These are phyloP conservation scores for Beauveria brongniartii DNA, from an alignment of 2,329 filamentous ascomycete genomes.

Conservation along the genomic window DNA sequence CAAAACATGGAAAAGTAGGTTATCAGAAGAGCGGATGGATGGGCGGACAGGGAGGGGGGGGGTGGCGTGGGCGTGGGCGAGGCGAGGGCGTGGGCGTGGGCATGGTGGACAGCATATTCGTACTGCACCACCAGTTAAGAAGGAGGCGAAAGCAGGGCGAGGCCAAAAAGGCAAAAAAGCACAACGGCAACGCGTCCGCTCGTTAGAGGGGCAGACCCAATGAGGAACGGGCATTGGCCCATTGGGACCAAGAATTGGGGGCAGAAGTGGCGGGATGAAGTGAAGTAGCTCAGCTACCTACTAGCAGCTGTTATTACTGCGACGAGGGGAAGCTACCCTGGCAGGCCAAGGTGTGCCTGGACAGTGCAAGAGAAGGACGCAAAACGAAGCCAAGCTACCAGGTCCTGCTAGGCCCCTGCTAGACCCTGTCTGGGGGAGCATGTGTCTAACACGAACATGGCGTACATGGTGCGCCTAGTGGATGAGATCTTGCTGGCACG, in stretches of 20 bases:
- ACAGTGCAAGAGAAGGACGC: not conserved
- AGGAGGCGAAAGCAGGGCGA: not conserved
- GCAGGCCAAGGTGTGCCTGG: no score
- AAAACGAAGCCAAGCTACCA: not conserved
- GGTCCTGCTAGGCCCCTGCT: not conserved
- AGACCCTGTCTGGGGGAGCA: not conserved
- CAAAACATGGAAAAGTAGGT: not conserved
- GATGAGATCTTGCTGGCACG: not conserved
- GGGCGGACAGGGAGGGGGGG: constrained; percentile 8
- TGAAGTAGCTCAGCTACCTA: not conserved
- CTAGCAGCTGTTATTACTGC: not conserved
- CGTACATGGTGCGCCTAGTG: not conserved
- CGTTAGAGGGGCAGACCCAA: constrained; percentile 8
- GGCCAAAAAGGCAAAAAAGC: not conserved
- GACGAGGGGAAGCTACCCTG: not conserved
- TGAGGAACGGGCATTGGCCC: constrained; percentile 11
- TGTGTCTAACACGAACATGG: not conserved
- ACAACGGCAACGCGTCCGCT: constrained; percentile 7
- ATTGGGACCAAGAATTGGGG: not conserved
- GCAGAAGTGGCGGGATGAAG: not conserved
- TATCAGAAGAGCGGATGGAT: constrained; percentile 7
- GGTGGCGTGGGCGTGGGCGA: constrained; percentile 1
- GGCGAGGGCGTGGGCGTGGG: not conserved
- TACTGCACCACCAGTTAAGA: not conserved
- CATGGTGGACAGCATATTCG: not conserved